Evolutionary conservation across 1,139 yeast species (phyloP).

Genomic region (Saccharomyces hybrid): DNA sequence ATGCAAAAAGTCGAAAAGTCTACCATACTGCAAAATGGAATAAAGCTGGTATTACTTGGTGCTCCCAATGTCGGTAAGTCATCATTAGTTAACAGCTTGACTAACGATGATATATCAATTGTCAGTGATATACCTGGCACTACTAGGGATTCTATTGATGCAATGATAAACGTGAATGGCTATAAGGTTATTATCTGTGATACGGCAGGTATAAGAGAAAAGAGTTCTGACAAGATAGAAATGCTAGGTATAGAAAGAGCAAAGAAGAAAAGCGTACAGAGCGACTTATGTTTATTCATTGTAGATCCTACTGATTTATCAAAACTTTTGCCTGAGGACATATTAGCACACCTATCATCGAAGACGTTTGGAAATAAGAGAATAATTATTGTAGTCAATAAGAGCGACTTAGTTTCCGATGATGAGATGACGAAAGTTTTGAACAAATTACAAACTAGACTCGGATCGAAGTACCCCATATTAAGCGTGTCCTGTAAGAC

Average conservation of each 20-base stretch:
- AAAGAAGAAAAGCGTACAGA: slow-evolving; percentile 43
- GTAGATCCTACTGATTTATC: slow-evolving; percentile 29
- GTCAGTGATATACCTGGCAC: slow-evolving; percentile 93
- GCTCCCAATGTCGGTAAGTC: slow-evolving; percentile 98
- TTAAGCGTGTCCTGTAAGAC: slow-evolving; percentile 53
- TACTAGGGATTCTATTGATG: slow-evolving; percentile 80
- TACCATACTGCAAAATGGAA: slow-evolving; percentile 63
- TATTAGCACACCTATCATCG: slow-evolving; percentile 21
- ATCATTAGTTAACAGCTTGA: slow-evolving; percentile 64
- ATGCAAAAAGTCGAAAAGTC: slow-evolving; percentile 48
- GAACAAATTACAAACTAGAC: slow-evolving; percentile 7
- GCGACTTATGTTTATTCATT: slow-evolving; percentile 55
- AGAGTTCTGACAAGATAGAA: slow-evolving; percentile 55
- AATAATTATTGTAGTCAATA: slow-evolving; percentile 47
- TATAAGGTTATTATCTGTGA: slow-evolving; percentile 80
- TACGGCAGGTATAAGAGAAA: slow-evolving; percentile 83
- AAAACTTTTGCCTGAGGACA: slow-evolving; percentile 13
- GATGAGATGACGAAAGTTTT: slow-evolving; percentile 9
- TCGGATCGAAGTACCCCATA: slow-evolving; percentile 26
- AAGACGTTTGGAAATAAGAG: slow-evolving; percentile 28
- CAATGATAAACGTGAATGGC: slow-evolving; percentile 75
- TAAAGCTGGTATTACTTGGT: slow-evolving; percentile 67
- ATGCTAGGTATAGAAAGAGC: slow-evolving; percentile 79
- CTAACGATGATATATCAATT: slow-evolving; percentile 78
- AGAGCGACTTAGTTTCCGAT: slow-evolving; percentile 47